Base-by-base conservation (phyloP, 306 rosid genomes). In the Hippophae tibetana region DNA sequence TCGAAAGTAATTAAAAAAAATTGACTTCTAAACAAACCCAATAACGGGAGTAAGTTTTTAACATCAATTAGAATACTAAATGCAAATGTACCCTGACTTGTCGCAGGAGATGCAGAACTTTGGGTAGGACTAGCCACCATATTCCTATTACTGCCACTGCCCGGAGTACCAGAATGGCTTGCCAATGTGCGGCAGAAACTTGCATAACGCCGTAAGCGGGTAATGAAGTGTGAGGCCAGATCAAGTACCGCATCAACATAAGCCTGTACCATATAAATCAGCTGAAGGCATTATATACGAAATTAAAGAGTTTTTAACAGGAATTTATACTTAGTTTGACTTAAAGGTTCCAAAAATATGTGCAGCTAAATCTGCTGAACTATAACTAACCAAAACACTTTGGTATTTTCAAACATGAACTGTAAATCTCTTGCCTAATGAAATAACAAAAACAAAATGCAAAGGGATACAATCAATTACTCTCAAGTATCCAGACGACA, bases 181-280 rank as follows among this genome's bases (percentile, higher is more conserved):
- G 99, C 99, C 81, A 92, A 72, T 65, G 99, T 92, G 68, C 99
- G 99, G 43, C 99, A 92, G 76, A 92, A 92, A 82, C 99, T 92
- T 47, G 99, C 99, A 76, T 92, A 92, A 25, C 99, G 99, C 58
- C 99, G 81, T 78, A 92, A 72, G 11, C 99, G 96, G 56, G 99
- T 92, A 63, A 92, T 88, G 76, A 92, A 92, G 77, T 92, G 99
- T 43, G 99, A 88, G 73, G 99, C 99, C 61, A 92, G 79, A 86
- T 92, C 99, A 75, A 92, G 99, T 73, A 92, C 78, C 27, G 99
- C 84, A 74, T 92, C 99, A 56, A 88, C 99, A 54, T 92, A 92
- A 69, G 97, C 99, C 99, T 92, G 95, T 61, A 78, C 42, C 52
- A 70, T 5, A 65, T 65, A 57, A 47, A 73, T 61, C 54, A 43